These are phyloP conservation scores for Lactifluus echinatus DNA, from an alignment of 768 basidiomycete species.

Conservation along the genomic window DNA sequence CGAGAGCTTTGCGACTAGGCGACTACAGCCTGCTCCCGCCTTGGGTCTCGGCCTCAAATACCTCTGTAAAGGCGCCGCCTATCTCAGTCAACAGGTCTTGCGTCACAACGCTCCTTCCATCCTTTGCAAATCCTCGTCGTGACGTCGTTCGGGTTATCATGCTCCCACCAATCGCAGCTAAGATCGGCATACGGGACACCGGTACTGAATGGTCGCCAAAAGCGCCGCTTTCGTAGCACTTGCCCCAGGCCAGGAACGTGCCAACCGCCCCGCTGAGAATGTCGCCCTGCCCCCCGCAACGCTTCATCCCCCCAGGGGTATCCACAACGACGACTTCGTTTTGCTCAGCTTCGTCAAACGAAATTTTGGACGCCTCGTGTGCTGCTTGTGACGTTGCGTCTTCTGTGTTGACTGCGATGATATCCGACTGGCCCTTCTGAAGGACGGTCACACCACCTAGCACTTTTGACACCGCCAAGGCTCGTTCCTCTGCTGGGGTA, in stretches of 20 bases:
- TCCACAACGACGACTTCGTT: slow-evolving; percentile 53
- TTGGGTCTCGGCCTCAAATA: slow-evolving; percentile 51
- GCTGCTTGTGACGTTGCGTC: slow-evolving; percentile 37
- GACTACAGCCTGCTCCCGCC: slow-evolving; percentile 31
- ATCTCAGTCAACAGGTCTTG: slow-evolving; percentile 39
- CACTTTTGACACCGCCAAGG: slow-evolving; percentile 57
- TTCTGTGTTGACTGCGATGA: slow-evolving; percentile 71
- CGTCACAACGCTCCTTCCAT: slow-evolving; percentile 72
- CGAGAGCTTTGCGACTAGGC: no score
- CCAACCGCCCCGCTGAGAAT: slow-evolving; percentile 84
- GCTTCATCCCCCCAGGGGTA: slow-evolving; percentile 71
- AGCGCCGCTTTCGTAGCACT: slow-evolving; percentile 79
- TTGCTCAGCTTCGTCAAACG: slow-evolving; percentile 27
- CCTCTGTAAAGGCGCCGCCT: slow-evolving; percentile 60
- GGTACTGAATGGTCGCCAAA: slow-evolving; percentile 56
- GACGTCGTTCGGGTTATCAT: slow-evolving; percentile 85
- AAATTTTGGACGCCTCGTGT: slow-evolving; percentile 32
- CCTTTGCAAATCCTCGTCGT: slow-evolving; percentile 60
- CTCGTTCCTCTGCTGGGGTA: slow-evolving; percentile 46
- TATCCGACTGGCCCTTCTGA: slow-evolving; percentile 78
- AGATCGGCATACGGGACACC: slow-evolving; percentile 61
- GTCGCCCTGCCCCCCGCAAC: slow-evolving; percentile 96
- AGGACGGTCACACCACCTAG: slow-evolving; percentile 87
- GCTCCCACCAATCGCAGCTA: slow-evolving; percentile 81
- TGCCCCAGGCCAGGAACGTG: slow-evolving; percentile 89